Evolutionary conservation across 1,139 yeast genomes (phyloP).

Genomic region (Pneumocystis sp.): DNA sequence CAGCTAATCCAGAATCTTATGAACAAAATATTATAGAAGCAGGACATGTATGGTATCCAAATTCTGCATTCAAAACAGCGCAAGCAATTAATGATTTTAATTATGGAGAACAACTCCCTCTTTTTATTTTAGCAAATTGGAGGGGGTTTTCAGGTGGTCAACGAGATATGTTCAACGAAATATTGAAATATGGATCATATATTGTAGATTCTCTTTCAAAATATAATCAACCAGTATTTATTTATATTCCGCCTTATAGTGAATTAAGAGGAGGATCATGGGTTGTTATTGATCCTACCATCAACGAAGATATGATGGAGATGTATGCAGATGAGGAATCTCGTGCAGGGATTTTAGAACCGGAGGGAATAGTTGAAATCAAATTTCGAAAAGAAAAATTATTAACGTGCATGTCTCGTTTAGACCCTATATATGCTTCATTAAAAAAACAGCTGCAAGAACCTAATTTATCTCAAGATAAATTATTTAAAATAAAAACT

Average conservation of each 20-base stretch:
- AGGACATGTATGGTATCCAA: slow-evolving; percentile 99
- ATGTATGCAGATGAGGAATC: slow-evolving; percentile 95
- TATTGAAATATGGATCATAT: slow-evolving; percentile 86
- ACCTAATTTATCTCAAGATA: slow-evolving; percentile 42
- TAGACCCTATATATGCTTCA: slow-evolving; percentile 60
- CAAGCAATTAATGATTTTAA: slow-evolving; percentile 96
- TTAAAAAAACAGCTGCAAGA: slow-evolving; percentile 30
- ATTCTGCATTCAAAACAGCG: slow-evolving; percentile 96
- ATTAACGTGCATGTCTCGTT: slow-evolving; percentile 74
- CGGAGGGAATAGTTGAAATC: slow-evolving; percentile 98
- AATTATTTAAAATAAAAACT: slow-evolving; percentile 47
- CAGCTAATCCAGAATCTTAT: slow-evolving; percentile 90
- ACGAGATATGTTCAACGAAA: slow-evolving; percentile 97
- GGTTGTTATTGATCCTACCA: slow-evolving; percentile 98
- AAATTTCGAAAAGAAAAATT: slow-evolving; percentile 90
- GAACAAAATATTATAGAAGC: slow-evolving; percentile 85
- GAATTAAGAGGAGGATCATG: slow-evolving; percentile 99
- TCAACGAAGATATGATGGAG: slow-evolving; percentile 94
- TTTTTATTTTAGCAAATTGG: slow-evolving; percentile 97
- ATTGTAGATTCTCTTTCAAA: slow-evolving; percentile 95
- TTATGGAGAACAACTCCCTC: slow-evolving; percentile 91
- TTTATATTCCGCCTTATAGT: slow-evolving; percentile 94
- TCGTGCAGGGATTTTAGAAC: slow-evolving; percentile 97
- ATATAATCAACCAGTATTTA: slow-evolving; percentile 90
- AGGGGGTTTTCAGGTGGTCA: slow-evolving; percentile 99